phyloP scores from a whole-genome alignment of 768 basidiomycete species.

The Pisolithus albus region DNA sequence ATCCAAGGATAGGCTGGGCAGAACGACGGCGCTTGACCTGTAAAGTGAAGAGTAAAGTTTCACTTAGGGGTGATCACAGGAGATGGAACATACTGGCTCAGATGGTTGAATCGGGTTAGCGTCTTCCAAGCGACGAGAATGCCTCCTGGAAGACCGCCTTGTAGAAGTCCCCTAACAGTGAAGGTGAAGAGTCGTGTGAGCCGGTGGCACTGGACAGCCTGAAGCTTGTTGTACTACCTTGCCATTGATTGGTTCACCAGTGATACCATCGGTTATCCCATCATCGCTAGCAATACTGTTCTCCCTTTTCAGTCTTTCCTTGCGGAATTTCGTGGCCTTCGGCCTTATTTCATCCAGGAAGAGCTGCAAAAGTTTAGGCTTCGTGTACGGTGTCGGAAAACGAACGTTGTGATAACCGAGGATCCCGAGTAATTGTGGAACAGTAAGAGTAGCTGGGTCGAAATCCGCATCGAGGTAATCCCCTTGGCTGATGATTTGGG shows the following conservation, averaged over 20 bases:
- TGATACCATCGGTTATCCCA: slow-evolving; percentile 77
- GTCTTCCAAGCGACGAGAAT: slow-evolving; percentile 50
- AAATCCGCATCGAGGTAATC: slow-evolving; percentile 78
- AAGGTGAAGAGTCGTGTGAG: not conserved
- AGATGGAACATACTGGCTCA: slow-evolving; percentile 46
- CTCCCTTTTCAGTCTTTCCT: slow-evolving; percentile 56
- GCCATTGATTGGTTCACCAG: slow-evolving; percentile 58
- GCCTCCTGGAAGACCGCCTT: slow-evolving; percentile 57
- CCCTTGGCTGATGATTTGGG: slow-evolving; percentile 66
- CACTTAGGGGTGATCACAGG: slow-evolving; percentile 5
- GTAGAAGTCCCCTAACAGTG: slow-evolving; percentile 19
- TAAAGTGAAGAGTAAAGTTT: slow-evolving; percentile 8
- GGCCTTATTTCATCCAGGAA: slow-evolving; percentile 74
- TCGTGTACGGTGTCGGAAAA: slow-evolving; percentile 70
- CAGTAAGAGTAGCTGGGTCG: slow-evolving; percentile 64
- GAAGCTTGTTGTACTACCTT: slow-evolving; percentile 32
- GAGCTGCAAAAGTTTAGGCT: slow-evolving; percentile 67
- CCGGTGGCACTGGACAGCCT: not conserved
- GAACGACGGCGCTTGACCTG: slow-evolving; percentile 78
- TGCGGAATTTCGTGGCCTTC: slow-evolving; percentile 49
- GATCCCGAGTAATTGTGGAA: slow-evolving; percentile 75
- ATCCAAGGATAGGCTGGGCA: slow-evolving; percentile 63
- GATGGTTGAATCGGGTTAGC: slow-evolving; percentile 37
- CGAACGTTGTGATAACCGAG: slow-evolving; percentile 70
- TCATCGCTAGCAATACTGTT: slow-evolving; percentile 73